Evolutionary conservation across 345 rosid species (phyloP).

Genomic region (Hibiscus syriacus): DNA sequence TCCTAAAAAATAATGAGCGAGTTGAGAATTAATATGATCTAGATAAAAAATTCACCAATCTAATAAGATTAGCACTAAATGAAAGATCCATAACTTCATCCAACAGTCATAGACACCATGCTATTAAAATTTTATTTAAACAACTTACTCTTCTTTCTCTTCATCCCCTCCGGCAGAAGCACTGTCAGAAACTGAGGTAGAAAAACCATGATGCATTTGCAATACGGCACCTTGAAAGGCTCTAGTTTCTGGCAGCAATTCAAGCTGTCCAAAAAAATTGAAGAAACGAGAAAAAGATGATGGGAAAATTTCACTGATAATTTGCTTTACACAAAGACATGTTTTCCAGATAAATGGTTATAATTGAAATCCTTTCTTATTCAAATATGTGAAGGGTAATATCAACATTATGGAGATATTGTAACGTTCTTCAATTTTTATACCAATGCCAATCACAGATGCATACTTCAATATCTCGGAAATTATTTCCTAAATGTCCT

Average conservation of each 20-base stretch:
- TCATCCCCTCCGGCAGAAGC: constrained; percentile 23
- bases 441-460: not conserved
- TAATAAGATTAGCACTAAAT: not conserved
- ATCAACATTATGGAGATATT: not conserved
- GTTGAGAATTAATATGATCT: not conserved
- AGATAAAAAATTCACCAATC: not conserved
- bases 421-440: not conserved
- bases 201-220: constrained; percentile 26
- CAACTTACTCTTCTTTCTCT: constrained; percentile 48
- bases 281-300: constrained; percentile 7
- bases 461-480: constrained; percentile 1
- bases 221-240: constrained; percentile 28
- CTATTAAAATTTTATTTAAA: not conserved
- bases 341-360: not conserved
- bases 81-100: not conserved
- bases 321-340: not conserved
- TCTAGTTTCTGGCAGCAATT: constrained; percentile 25
- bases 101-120: not conserved
- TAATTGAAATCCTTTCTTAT: not conserved
- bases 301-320: not conserved
- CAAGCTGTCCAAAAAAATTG: constrained; percentile 27
- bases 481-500: not conserved
- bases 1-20: not conserved
- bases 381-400: not conserved
- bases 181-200: constrained; percentile 27